phyloP scores from a whole-genome alignment of 2,329 filamentous ascomycete genomes.

The Verticillium klebahnii region DNA sequence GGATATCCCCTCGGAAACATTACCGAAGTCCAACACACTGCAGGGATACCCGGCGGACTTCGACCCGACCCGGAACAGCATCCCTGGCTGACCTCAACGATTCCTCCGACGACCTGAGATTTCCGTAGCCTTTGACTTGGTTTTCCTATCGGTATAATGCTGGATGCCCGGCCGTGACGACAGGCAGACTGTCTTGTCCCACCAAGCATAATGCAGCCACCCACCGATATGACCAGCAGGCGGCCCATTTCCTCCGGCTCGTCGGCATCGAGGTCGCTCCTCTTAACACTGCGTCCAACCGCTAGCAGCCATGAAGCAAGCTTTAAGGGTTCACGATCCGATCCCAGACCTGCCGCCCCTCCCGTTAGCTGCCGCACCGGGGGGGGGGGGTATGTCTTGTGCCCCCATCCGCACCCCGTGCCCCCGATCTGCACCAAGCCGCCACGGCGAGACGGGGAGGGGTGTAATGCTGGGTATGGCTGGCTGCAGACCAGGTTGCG shows the following conservation, averaged over 20 bases:
- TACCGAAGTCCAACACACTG: background rate
- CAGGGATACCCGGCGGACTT: constrained; percentile 4
- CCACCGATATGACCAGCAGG: background rate
- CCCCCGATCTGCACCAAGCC: constrained; percentile 12
- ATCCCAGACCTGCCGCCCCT: background rate
- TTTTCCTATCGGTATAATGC: background rate
- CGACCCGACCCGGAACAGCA: background rate
- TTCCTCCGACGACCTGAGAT: background rate
- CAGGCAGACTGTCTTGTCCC: background rate
- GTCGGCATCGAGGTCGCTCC: background rate
- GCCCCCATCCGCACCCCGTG: background rate
- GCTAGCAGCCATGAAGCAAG: background rate
- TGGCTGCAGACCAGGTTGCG: constrained; percentile 4
- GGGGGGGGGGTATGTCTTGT: background rate
- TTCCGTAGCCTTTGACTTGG: background rate
- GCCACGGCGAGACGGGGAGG: constrained; percentile 3
- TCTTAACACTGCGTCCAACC: background rate
- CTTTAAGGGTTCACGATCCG: background rate
- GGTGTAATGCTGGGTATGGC: background rate
- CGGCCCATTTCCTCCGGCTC: background rate
- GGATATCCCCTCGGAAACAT: background rate
- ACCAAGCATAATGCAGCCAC: background rate
- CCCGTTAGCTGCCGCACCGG: background rate
- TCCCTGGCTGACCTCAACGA: background rate
- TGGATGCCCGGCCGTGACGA: background rate